Evolutionary conservation across 345 rosid genomes (phyloP).

Genomic region (Hypericum androsaemum): DNA sequence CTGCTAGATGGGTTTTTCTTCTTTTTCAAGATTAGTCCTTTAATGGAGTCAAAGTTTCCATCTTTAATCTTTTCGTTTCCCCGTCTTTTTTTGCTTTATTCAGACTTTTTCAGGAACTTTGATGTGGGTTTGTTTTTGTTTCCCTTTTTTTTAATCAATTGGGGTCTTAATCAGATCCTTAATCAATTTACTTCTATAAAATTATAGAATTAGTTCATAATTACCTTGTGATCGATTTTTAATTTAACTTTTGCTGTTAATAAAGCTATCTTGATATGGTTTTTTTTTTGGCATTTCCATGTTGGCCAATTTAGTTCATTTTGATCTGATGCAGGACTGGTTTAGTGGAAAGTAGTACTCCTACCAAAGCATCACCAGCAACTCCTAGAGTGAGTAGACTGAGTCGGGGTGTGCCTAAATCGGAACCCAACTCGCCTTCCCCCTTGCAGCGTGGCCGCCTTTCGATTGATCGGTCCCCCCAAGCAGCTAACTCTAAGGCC

Average conservation of each 20-base stretch:
- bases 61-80: too few relatives aligned
- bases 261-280: too few relatives aligned
- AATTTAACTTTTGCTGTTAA: too few relatives aligned
- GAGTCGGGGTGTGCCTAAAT: slow-evolving; percentile 42
- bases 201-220: not conserved
- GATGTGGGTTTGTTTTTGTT: slow-evolving; percentile 12
- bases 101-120: too few relatives aligned
- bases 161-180: too few relatives aligned
- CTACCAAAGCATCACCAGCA: slow-evolving; percentile 53
- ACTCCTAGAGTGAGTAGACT: slow-evolving; percentile 57
- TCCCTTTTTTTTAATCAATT: slow-evolving; percentile 5
- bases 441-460: slow-evolving; percentile 50
- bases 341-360: slow-evolving; percentile 45
- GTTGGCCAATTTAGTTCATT: slow-evolving; percentile 1
- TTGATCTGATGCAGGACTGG: slow-evolving; percentile 44
- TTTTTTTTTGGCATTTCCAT: not conserved
- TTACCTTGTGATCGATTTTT: slow-evolving; percentile 14
- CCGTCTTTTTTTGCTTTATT: too few relatives aligned
- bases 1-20: not conserved
- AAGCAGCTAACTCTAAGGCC: slow-evolving; percentile 55
- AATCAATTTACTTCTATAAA: not conserved
- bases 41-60: too few relatives aligned
- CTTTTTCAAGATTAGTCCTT: too few relatives aligned
- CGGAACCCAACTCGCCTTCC: slow-evolving; percentile 52
- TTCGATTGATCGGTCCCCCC: slow-evolving; percentile 64